A percentile compares a stretch with the other conserved stretches of the same genome.
Evolutionary conservation across 345 rosid genomes (phyloP).

Genomic region (Lenwebbia sp.): DNA sequence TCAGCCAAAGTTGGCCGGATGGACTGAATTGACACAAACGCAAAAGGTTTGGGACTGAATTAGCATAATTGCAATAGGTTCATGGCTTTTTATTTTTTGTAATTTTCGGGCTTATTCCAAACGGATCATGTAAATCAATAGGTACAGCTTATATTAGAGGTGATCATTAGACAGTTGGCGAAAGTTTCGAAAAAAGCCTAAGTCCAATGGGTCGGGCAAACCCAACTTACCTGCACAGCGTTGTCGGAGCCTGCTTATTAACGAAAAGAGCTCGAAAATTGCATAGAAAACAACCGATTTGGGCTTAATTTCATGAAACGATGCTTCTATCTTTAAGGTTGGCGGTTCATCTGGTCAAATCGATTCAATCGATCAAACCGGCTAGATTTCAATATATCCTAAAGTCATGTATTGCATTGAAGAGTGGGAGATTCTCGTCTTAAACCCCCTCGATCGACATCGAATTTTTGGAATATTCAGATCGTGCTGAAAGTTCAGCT

Average conservation of each 20-base stretch:
- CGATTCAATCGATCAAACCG: not conserved
- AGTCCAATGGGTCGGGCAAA: not conserved
- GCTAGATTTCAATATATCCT: not conserved
- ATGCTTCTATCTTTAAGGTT: not conserved
- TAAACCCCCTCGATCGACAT: accelerated
- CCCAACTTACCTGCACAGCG: not conserved
- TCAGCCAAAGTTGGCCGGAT: too few species aligned
- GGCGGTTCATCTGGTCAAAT: not conserved
- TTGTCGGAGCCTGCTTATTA: too few species aligned
- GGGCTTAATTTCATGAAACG: not conserved
- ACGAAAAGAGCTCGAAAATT: not conserved
- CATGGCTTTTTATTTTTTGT: too few species aligned
- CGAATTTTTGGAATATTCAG: too few species aligned
- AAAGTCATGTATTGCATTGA: not conserved
- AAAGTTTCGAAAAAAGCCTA: not conserved
- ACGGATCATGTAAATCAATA: not conserved
- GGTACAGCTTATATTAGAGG: not conserved
- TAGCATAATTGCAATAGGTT: too few species aligned
- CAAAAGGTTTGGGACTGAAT: too few species aligned
- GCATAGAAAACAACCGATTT: not conserved
- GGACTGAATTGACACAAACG: too few species aligned
- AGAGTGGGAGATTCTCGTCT: not conserved
- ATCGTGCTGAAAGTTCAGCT: too few species aligned
- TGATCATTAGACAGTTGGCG: not conserved
- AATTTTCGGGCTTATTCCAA: not conserved